A percentile compares a stretch with the other conserved stretches of the same genome.
phyloP scores from a whole-genome alignment of 2,329 filamentous ascomycete species.

The Parastagonospora avenae region DNA sequence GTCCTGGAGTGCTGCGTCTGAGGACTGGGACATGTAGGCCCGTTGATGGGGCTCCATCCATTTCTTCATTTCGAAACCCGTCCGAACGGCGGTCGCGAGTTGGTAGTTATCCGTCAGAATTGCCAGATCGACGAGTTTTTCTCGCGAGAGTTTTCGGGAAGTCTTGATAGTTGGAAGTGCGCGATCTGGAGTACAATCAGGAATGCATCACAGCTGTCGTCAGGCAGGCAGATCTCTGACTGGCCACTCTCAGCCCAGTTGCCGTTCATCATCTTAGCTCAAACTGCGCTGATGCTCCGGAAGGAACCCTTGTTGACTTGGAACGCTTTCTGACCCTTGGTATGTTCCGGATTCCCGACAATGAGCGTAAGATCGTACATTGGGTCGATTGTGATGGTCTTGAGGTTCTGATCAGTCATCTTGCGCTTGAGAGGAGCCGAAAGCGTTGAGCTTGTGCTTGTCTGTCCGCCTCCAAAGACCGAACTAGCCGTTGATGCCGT shows the following conservation, averaged over 20 bases:
- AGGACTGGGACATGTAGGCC: neutral
- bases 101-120: neutral
- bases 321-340: conserved; percentile 1
- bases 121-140: neutral
- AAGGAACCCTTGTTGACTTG: conserved; percentile 5
- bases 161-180: neutral
- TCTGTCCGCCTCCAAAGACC: neutral
- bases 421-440: neutral
- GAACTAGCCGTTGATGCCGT: neutral
- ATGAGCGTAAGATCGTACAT: conserved; percentile 10
- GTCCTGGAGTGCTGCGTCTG: neutral
- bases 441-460: neutral
- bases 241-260: conserved; percentile 2
- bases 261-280: conserved; percentile 8
- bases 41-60: neutral
- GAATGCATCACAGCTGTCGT: conserved; percentile 4
- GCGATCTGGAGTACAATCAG: conserved; percentile 1
- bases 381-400: neutral
- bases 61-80: neutral
- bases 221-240: conserved; percentile 5
- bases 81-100: neutral
- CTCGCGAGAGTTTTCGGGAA: neutral
- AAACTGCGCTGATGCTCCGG: conserved; percentile 6
- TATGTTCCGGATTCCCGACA: conserved; percentile 2
- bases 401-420: neutral